phyloP scores from a whole-genome alignment of 2,329 filamentous ascomycete species.

The Beauveria sp. region DNA sequence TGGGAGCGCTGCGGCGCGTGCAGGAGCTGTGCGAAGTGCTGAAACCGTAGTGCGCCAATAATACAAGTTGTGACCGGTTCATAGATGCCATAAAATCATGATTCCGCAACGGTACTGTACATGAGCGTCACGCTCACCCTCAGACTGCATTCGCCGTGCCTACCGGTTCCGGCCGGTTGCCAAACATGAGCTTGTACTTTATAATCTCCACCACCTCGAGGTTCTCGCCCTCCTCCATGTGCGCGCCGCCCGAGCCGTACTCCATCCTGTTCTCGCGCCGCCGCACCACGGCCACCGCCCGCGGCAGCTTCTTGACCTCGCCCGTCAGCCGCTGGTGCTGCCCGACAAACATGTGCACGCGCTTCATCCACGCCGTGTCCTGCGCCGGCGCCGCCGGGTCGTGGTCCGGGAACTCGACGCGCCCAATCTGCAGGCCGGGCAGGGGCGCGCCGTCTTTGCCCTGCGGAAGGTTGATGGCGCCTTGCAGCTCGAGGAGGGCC shows the following conservation, averaged over 20 bases:
- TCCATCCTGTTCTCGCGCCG: conserved; percentile 41
- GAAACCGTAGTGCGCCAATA: neutral
- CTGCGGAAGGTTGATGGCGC: conserved; percentile 69
- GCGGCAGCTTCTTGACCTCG: conserved; percentile 79
- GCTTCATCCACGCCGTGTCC: conserved; percentile 76
- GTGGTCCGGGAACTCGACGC: conserved; percentile 72
- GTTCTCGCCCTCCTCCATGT: conserved; percentile 33
- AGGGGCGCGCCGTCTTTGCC: conserved; percentile 24
- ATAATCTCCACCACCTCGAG: conserved; percentile 84
- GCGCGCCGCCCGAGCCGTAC: conserved; percentile 29
- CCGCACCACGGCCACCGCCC: conserved; percentile 70
- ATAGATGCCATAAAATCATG: neutral
- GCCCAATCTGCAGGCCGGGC: conserved; percentile 47
- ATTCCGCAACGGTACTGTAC: neutral
- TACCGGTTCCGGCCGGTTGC: conserved; percentile 77
- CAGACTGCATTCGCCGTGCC: conserved; percentile 35
- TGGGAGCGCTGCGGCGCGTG: conserved; percentile 9
- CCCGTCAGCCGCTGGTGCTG: conserved; percentile 82
- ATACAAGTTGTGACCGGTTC: neutral
- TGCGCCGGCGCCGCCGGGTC: conserved; percentile 31
- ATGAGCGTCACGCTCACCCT: neutral
- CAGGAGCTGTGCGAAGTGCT: conserved; percentile 9
- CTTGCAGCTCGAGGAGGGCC: conserved; percentile 87
- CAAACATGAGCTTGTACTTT: conserved; percentile 80
- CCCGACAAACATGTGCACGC: conserved; percentile 80